Conservation (phyloP, 2,329 filamentous ascomycete genomes). For the Alternaria sp. region DNA sequence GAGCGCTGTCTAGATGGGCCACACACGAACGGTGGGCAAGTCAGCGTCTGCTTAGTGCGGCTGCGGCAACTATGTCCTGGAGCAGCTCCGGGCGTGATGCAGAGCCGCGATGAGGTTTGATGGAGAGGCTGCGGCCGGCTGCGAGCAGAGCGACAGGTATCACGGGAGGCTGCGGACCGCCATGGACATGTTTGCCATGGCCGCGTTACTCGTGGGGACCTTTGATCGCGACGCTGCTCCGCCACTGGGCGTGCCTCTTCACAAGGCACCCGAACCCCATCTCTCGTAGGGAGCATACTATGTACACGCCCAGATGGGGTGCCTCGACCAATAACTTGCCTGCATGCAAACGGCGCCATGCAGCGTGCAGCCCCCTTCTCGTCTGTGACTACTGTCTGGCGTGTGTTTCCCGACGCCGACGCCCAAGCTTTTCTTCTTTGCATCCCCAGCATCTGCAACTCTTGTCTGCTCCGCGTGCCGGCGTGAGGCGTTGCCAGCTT, state of each 20-base stretch:
- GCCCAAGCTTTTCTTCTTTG: constrained; percentile 16
- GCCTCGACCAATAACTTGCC: constrained; percentile 23
- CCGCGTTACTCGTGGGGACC: constrained; percentile 18
- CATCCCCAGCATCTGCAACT: constrained; percentile 12
- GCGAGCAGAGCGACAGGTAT: constrained; percentile 2
- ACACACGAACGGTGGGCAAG: constrained; percentile 32
- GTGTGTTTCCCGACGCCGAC: neutral
- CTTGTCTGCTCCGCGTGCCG: constrained; percentile 25
- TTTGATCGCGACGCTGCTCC: constrained; percentile 17
- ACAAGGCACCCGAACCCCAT: constrained; percentile 27
- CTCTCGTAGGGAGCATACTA: constrained; percentile 26
- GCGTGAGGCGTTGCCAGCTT: constrained; percentile 29
- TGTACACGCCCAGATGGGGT: constrained; percentile 19
- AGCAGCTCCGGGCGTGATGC: constrained; percentile 29
- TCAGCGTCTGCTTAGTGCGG: constrained; percentile 42
- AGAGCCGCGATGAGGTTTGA: constrained; percentile 34
- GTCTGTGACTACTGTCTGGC: constrained; percentile 8
- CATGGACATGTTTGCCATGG: constrained; percentile 6
- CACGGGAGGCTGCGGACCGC: constrained; percentile 13
- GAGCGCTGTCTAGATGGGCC: constrained; percentile 23
- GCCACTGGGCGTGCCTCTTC: constrained; percentile 20
- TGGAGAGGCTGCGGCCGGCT: constrained; percentile 19
- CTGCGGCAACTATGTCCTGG: constrained; percentile 33
- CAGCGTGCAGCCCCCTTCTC: constrained; percentile 20
- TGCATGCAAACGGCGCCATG: constrained; percentile 19